phyloP scores from a whole-genome alignment of 495 filamentous ascomycete species.

The Podospora anserina region DNA sequence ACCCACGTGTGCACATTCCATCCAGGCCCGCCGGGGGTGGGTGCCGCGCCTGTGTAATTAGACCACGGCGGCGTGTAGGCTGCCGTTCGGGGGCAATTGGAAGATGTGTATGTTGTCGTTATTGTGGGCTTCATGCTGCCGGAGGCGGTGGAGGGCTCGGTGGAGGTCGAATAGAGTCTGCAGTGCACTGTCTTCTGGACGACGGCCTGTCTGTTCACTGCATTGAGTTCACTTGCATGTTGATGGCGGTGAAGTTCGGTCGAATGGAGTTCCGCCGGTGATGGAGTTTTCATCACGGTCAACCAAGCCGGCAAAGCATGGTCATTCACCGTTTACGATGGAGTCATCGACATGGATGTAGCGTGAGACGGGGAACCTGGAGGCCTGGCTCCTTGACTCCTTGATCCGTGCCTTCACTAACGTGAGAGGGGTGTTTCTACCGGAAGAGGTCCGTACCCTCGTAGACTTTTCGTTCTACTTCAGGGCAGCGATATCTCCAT shows the following conservation, averaged over 20 bases:
- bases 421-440: too few species aligned
- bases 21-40: too few species aligned
- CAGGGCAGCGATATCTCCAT: not conserved
- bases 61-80: not conserved
- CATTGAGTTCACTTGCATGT: not conserved
- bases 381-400: too few species aligned
- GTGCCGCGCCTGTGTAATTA: not conserved
- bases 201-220: not conserved
- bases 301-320: not conserved
- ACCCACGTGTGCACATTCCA: not conserved
- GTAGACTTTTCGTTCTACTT: not conserved
- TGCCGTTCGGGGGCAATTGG: not conserved
- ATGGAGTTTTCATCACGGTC: not conserved
- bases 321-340: not conserved
- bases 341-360: not conserved
- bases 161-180: not conserved
- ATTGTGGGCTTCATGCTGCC: not conserved
- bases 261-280: not conserved
- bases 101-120: not conserved
- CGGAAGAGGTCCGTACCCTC: too few species aligned
- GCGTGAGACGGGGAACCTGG: too few species aligned
- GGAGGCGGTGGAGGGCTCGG: not conserved
- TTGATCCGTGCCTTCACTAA: too few species aligned
- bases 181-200: not conserved
- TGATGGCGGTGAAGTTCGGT: not conserved